Conservation (phyloP, 2,329 filamentous ascomycete species). For the Curvularia verruculosa region DNA sequence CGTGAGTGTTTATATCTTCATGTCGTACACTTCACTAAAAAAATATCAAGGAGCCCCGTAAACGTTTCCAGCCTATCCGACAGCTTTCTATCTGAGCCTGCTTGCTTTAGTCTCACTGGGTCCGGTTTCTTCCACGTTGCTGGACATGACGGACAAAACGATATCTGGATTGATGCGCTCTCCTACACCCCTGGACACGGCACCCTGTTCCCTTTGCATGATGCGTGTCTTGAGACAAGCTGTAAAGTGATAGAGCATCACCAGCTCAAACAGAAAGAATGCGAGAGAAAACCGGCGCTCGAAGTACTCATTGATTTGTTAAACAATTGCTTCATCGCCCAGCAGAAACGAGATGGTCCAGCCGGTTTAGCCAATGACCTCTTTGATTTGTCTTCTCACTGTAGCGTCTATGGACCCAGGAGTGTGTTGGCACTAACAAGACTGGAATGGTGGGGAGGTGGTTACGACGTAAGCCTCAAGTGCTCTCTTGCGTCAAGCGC, state of each 20-base stretch:
- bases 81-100: constrained; percentile 30
- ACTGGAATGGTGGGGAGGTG: constrained; percentile 34
- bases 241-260: constrained; percentile 23
- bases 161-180: constrained; percentile 25
- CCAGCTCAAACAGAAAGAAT: background rate
- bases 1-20: constrained; percentile 4
- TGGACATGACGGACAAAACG: constrained; percentile 14
- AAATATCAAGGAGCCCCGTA: constrained; percentile 1
- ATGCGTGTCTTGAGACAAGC: constrained; percentile 30
- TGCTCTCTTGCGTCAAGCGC: background rate
- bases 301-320: constrained; percentile 20
- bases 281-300: constrained; percentile 7
- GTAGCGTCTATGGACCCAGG: constrained; percentile 21
- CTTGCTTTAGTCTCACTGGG: constrained; percentile 19
- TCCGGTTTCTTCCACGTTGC: constrained; percentile 25
- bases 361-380: constrained; percentile 23
- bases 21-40: background rate
- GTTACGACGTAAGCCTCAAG: constrained; percentile 27
- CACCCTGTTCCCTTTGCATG: constrained; percentile 34
- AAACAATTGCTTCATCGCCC: constrained; percentile 15
- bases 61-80: constrained; percentile 16
- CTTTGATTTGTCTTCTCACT: constrained; percentile 20
- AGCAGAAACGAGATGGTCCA: background rate
- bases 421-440: constrained; percentile 28
- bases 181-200: constrained; percentile 15